These are phyloP conservation scores for Dictyophora rubrovolvata DNA, from an alignment of 768 basidiomycete species.

Conservation along the genomic window DNA sequence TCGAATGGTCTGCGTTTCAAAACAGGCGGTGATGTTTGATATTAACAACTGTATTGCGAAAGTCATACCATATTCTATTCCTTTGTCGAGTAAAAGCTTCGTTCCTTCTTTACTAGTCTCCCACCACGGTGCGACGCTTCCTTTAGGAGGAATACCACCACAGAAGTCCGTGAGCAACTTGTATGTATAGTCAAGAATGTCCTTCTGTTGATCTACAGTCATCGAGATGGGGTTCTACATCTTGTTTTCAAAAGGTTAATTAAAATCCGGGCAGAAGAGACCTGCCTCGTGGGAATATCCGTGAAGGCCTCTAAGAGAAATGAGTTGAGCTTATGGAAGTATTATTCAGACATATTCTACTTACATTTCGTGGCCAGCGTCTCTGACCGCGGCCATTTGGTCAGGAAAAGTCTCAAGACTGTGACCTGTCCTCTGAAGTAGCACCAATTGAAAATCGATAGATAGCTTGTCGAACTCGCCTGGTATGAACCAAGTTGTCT, in stretches of 20 bases:
- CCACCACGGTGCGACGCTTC: slow-evolving; percentile 73
- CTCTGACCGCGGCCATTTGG: slow-evolving; percentile 9
- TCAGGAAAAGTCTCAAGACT: slow-evolving; percentile 59
- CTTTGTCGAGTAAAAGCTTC: slow-evolving; percentile 53
- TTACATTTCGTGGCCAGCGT: slow-evolving; percentile 42
- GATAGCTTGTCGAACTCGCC: slow-evolving; percentile 26
- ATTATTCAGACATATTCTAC: slow-evolving; percentile 8
- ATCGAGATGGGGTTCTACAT: slow-evolving; percentile 48
- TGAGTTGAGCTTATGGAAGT: not conserved
- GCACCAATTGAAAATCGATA: not conserved
- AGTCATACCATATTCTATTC: slow-evolving; percentile 57
- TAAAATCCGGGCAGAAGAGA: not conserved
- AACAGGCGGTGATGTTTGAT: not conserved
- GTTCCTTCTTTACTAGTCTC: slow-evolving; percentile 62
- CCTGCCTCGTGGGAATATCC: slow-evolving; percentile 61
- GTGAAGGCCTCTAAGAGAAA: slow-evolving; percentile 41
- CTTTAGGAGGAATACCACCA: slow-evolving; percentile 46
- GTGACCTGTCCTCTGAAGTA: slow-evolving; percentile 35
- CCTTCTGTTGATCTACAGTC: slow-evolving; percentile 56
- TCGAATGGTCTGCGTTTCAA: slow-evolving; percentile 39
- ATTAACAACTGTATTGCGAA: not conserved
- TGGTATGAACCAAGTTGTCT: slow-evolving; percentile 69
- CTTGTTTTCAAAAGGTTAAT: not conserved
- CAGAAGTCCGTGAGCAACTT: slow-evolving; percentile 59
- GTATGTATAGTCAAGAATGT: slow-evolving; percentile 58